Conservation (phyloP, 176 grass and related monocot species). For the Thalia dealbata region DNA sequence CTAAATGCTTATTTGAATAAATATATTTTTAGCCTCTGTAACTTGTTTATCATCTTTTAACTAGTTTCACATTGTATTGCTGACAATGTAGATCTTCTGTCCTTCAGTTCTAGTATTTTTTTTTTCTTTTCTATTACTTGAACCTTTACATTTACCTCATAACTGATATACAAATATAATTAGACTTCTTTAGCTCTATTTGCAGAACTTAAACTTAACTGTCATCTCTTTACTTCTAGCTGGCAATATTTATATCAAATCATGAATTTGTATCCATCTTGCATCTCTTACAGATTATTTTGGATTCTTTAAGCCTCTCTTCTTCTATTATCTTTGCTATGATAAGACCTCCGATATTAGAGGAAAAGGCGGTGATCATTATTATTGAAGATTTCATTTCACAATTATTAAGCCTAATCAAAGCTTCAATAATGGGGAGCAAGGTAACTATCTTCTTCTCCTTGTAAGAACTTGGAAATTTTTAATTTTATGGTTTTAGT, state of each 20-base stretch:
- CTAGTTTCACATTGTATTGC: too few relatives aligned
- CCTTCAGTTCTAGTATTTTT: too few relatives aligned
- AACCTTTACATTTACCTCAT: not conserved
- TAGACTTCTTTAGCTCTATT: not conserved
- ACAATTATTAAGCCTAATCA: constrained; percentile 38
- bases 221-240: constrained; percentile 2
- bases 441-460: constrained; percentile 31
- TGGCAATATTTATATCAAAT: constrained; percentile 5
- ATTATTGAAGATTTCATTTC: constrained; percentile 36
- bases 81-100: too few relatives aligned
- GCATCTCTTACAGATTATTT: constrained; percentile 54
- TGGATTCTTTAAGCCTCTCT: constrained; percentile 43
- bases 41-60: too few relatives aligned
- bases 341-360: constrained; percentile 26
- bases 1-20: not conserved
- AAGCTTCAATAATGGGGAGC: constrained; percentile 43
- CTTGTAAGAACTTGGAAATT: not conserved
- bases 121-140: too few relatives aligned
- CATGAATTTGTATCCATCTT: constrained; percentile 17
- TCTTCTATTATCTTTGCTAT: constrained; percentile 41
- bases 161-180: too few relatives aligned
- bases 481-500: not conserved
- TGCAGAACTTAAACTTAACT: not conserved
- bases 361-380: constrained; percentile 24
- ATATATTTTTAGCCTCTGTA: too few relatives aligned